These are phyloP conservation scores for Fraxinus sp. DNA, from an alignment of 305 asterid genomes.

Conservation along the genomic window DNA sequence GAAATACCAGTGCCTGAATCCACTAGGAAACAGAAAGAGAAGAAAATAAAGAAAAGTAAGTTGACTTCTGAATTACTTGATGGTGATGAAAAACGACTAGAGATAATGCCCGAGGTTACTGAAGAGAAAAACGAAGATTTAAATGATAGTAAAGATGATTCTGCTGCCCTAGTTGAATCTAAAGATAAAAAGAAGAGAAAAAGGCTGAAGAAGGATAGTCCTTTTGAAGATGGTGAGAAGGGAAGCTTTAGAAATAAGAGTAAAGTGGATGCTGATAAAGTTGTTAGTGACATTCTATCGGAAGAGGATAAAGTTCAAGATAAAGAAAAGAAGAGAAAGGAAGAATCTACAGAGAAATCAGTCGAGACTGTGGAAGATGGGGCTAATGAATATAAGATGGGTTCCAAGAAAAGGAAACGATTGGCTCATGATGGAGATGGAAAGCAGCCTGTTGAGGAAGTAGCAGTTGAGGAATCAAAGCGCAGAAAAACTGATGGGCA, in stretches of 20 bases:
- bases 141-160: conserved; percentile 16
- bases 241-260: background rate
- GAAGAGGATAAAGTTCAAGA: conserved; percentile 11
- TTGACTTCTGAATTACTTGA: conserved; percentile 25
- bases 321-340: conserved; percentile 29
- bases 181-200: conserved; percentile 35
- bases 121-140: conserved; percentile 21
- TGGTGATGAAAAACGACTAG: conserved; percentile 26
- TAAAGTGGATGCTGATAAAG: background rate
- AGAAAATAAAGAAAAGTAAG: conserved; percentile 50
- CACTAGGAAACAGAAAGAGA: conserved; percentile 37
- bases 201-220: conserved; percentile 17
- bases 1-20: conserved; percentile 32
- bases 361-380: conserved; percentile 37
- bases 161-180: conserved; percentile 23
- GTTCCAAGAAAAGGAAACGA: conserved; percentile 72
- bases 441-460: conserved; percentile 37
- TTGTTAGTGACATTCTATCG: background rate
- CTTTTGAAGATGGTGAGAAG: conserved; percentile 23
- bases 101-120: conserved; percentile 18
- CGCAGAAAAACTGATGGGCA: conserved; percentile 50
- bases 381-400: conserved; percentile 40
- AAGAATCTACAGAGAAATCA: conserved; percentile 21
- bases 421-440: conserved; percentile 47
- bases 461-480: conserved; percentile 50